Conservation (phyloP, 768 basidiomycete genomes). For the Bullera alba region DNA sequence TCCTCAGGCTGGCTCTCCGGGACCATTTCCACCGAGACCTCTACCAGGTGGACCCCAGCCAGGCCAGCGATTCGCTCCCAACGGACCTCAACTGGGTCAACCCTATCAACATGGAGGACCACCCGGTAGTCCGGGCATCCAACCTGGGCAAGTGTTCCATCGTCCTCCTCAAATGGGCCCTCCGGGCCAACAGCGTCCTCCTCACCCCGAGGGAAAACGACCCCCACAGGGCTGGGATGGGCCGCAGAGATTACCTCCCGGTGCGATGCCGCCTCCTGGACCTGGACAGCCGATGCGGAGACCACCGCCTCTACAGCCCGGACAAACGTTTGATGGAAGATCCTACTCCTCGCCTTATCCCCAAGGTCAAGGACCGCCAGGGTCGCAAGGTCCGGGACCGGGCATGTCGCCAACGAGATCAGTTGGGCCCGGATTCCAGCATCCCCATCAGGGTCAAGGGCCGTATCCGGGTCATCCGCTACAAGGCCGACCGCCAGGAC, state of each 20-base stretch:
- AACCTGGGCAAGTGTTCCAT: conserved; percentile 31
- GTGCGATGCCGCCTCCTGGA: too few relatives aligned
- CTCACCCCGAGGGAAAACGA: neutral
- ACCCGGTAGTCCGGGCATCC: conserved; percentile 10
- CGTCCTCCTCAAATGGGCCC: conserved; percentile 8
- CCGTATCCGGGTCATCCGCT: neutral
- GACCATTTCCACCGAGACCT: neutral
- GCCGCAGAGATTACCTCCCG: too few relatives aligned
- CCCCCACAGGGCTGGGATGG: too few relatives aligned
- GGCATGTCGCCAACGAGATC: neutral
- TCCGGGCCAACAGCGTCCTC: neutral
- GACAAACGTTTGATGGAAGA: too few relatives aligned
- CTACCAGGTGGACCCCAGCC: neutral
- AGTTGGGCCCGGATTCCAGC: neutral
- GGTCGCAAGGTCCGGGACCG: conserved; percentile 2
- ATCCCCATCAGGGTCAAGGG: neutral
- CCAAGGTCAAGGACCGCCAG: conserved; percentile 1
- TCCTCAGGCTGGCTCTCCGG: conserved; percentile 11
- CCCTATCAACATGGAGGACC: too few relatives aligned
- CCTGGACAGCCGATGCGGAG: too few relatives aligned
- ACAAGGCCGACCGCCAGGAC: conserved; percentile 2
- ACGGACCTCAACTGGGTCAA: too few relatives aligned
- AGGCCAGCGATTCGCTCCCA: too few relatives aligned
- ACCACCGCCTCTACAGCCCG: too few relatives aligned
- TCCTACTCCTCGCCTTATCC: too few relatives aligned